These are phyloP conservation scores for Lecanoromycetidae sp. DNA, from an alignment of 2,329 filamentous ascomycete genomes.

Conservation along the genomic window DNA sequence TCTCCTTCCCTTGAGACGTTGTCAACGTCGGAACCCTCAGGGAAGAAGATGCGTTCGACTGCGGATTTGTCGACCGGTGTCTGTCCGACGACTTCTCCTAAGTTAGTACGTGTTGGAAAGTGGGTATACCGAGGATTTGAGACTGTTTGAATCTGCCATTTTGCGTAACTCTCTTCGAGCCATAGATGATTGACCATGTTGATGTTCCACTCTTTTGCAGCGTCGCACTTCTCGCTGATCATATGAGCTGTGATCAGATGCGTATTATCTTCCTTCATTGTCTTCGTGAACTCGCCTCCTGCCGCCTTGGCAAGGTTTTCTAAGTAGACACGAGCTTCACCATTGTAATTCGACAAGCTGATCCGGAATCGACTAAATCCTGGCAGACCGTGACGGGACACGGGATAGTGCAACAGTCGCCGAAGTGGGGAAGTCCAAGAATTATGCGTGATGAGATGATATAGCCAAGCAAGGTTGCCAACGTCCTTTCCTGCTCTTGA, in stretches of 20 bases:
- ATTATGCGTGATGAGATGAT: conserved; percentile 78
- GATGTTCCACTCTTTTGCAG: conserved; percentile 85
- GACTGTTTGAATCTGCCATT: conserved; percentile 62
- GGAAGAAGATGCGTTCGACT: conserved; percentile 57
- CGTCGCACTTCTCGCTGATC: conserved; percentile 83
- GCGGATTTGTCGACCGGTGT: conserved; percentile 65
- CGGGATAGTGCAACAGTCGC: conserved; percentile 78
- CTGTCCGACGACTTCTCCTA: conserved; percentile 85
- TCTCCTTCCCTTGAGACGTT: conserved; percentile 16
- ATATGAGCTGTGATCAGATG: conserved; percentile 87
- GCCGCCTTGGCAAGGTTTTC: conserved; percentile 79
- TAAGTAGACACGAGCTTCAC: conserved; percentile 82
- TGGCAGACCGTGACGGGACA: conserved; percentile 63
- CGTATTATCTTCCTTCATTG: conserved; percentile 88
- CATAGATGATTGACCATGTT: conserved; percentile 88
- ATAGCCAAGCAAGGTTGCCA: conserved; percentile 88
- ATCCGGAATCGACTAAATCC: conserved; percentile 68
- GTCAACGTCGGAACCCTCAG: conserved; percentile 24
- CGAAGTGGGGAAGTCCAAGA: conserved; percentile 76
- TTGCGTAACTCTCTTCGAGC: conserved; percentile 94
- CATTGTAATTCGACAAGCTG: conserved; percentile 91
- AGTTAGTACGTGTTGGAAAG: conserved; percentile 79
- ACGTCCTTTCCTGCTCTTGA: conserved; percentile 69
- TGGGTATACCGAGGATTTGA: conserved; percentile 67
- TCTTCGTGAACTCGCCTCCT: conserved; percentile 85